These are phyloP conservation scores for Aspergillus melleus DNA, from an alignment of 2,329 filamentous ascomycete species.

Conservation along the genomic window DNA sequence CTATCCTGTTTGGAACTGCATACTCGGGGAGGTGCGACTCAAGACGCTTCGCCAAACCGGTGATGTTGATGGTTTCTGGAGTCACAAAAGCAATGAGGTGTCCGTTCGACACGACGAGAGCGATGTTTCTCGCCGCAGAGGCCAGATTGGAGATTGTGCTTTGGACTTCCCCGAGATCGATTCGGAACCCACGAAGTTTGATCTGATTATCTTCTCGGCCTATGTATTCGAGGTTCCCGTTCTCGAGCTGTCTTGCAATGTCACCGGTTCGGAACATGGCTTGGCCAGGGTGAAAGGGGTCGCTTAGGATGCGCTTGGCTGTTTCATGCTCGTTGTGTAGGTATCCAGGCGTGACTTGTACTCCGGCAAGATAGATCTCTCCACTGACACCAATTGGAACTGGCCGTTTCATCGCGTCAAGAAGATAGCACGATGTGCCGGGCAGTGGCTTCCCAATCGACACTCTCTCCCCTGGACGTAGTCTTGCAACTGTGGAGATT, in stretches of 20 bases:
- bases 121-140: neutral
- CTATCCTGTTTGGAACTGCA: neutral
- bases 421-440: slow-evolving; percentile 43
- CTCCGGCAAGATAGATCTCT: slow-evolving; percentile 45
- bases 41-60: neutral
- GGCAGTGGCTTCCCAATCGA: slow-evolving; percentile 40
- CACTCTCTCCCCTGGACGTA: slow-evolving; percentile 28
- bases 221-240: slow-evolving; percentile 40
- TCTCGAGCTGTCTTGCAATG: slow-evolving; percentile 26
- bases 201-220: slow-evolving; percentile 47
- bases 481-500: slow-evolving; percentile 36
- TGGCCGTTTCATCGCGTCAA: slow-evolving; percentile 35
- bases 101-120: neutral
- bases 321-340: slow-evolving; percentile 26
- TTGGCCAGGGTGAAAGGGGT: slow-evolving; percentile 25
- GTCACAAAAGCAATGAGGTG: neutral
- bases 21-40: neutral
- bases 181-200: slow-evolving; percentile 40
- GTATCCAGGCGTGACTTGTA: slow-evolving; percentile 48
- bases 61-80: neutral
- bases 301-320: slow-evolving; percentile 31
- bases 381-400: slow-evolving; percentile 39
- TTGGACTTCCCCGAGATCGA: slow-evolving; percentile 41
- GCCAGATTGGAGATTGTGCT: neutral
- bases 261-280: slow-evolving; percentile 48